Percentiles rank a stretch among this genome's conserved stretches.
phyloP scores from a whole-genome alignment of 768 basidiomycete genomes.

The Obba rivulosa region DNA sequence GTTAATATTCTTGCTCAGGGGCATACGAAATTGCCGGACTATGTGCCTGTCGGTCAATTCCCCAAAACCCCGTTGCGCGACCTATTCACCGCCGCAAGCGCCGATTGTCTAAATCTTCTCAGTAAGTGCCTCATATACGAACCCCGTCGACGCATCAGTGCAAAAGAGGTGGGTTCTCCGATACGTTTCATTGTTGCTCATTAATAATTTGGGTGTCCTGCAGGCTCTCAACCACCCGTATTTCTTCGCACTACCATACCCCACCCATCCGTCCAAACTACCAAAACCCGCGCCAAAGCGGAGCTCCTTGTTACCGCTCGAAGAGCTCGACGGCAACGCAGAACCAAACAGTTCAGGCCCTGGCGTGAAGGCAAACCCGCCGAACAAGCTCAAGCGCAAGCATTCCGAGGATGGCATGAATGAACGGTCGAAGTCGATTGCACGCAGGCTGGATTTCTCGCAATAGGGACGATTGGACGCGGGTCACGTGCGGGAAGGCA shows the following conservation, averaged over 20 bases:
- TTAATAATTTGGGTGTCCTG: not conserved
- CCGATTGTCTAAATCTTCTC: conserved; percentile 80
- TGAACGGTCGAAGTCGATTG: conserved; percentile 50
- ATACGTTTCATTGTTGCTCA: not conserved
- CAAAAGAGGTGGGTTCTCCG: conserved; percentile 57
- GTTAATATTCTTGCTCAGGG: conserved; percentile 44
- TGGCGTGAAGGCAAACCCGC: conserved; percentile 45
- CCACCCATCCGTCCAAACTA: conserved; percentile 83
- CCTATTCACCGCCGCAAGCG: conserved; percentile 87
- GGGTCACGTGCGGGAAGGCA: too few species aligned
- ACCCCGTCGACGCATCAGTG: conserved; percentile 75
- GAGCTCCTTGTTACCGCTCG: conserved; percentile 50
- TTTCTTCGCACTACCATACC: conserved; percentile 81
- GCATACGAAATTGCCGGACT: conserved; percentile 87
- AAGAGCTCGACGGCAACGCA: conserved; percentile 75
- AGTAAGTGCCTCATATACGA: conserved; percentile 79
- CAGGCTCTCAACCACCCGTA: conserved; percentile 86
- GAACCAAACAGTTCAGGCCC: conserved; percentile 45
- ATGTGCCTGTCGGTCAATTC: conserved; percentile 80
- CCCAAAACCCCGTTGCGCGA: conserved; percentile 78
- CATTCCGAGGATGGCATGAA: conserved; percentile 43
- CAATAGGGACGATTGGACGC: conserved; percentile 21
- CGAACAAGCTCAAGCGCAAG: conserved; percentile 66
- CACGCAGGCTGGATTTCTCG: conserved; percentile 69
- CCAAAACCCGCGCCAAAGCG: conserved; percentile 60